These are phyloP conservation scores for Isabelozyma rhagii DNA, from an alignment of 805 yeast genomes.

Conservation along the genomic window DNA sequence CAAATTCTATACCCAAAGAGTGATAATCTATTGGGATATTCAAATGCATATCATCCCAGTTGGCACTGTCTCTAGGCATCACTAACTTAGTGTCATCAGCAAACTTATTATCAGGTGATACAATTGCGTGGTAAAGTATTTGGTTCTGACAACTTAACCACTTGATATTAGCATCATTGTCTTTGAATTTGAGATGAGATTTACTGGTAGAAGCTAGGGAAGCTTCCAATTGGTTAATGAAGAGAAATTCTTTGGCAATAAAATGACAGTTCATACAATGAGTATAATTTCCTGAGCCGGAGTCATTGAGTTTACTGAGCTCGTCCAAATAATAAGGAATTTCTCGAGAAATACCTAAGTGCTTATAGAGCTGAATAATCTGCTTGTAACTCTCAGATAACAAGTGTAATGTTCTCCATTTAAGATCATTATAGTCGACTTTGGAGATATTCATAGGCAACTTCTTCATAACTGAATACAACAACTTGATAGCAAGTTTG, in stretches of 20 bases:
- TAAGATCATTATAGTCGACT: slow-evolving; percentile 20
- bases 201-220: not conserved
- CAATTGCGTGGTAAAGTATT: not conserved
- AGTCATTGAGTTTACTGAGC: slow-evolving; percentile 34
- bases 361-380: slow-evolving; percentile 38
- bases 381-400: slow-evolving; percentile 37
- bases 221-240: not conserved
- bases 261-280: slow-evolving; percentile 12
- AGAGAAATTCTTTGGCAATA: not conserved
- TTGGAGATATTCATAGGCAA: slow-evolving; percentile 15
- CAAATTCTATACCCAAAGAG: not conserved
- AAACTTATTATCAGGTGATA: not conserved
- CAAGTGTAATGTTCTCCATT: slow-evolving; percentile 32
- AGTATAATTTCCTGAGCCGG: slow-evolving; percentile 20
- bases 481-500: slow-evolving; percentile 49
- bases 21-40: not conserved
- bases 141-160: not conserved
- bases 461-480: slow-evolving; percentile 51
- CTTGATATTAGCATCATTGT: not conserved
- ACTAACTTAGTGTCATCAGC: not conserved
- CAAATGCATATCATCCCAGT: not conserved
- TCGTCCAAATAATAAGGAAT: slow-evolving; percentile 54
- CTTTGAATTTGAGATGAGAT: not conserved
- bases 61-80: not conserved
- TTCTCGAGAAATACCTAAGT: slow-evolving; percentile 58